Percentiles rank a stretch among this genome's conserved stretches.
Evolutionary conservation across 306 rosid genomes (phyloP).

Genomic region (Sicyos baderoa): DNA sequence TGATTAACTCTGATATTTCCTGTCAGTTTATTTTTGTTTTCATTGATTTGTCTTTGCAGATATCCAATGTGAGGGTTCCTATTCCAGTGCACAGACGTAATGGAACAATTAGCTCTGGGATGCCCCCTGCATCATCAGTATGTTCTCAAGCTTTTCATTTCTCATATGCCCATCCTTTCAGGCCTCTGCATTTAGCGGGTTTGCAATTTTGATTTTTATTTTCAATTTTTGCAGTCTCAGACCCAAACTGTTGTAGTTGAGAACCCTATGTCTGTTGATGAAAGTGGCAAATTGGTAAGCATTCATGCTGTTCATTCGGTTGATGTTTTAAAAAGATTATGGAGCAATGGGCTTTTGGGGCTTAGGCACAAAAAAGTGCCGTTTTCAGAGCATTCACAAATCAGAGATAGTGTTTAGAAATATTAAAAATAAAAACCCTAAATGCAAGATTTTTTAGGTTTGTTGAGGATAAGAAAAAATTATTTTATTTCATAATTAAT

Average conservation of each 20-base stretch:
- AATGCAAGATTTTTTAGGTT: too few relatives aligned
- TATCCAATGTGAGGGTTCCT: slow-evolving; percentile 61
- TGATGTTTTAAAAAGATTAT: too few relatives aligned
- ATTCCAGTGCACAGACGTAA: slow-evolving; percentile 69
- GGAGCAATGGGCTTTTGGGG: too few relatives aligned
- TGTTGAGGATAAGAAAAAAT: too few relatives aligned
- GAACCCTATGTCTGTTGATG: slow-evolving; percentile 91
- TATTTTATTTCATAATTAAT: too few relatives aligned
- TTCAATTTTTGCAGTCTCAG: slow-evolving; percentile 38
- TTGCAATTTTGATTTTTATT: slow-evolving; percentile 18
- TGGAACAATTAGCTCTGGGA: slow-evolving; percentile 53
- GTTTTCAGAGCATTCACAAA: too few relatives aligned
- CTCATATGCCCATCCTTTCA: slow-evolving; percentile 8
- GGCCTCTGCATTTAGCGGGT: not conserved
- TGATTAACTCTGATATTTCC: not conserved
- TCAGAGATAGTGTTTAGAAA: too few relatives aligned
- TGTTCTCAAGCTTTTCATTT: slow-evolving; percentile 20
- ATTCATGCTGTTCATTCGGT: not conserved
- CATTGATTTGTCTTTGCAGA: slow-evolving; percentile 30
- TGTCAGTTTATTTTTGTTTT: not conserved
- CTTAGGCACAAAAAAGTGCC: too few relatives aligned
- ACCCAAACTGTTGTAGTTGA: slow-evolving; percentile 91
- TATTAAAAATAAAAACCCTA: too few relatives aligned
- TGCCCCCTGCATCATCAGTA: slow-evolving; percentile 77
- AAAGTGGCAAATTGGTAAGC: slow-evolving; percentile 90